phyloP scores from a whole-genome alignment of 257 asterid species.

The Orobanche coerulescens region DNA sequence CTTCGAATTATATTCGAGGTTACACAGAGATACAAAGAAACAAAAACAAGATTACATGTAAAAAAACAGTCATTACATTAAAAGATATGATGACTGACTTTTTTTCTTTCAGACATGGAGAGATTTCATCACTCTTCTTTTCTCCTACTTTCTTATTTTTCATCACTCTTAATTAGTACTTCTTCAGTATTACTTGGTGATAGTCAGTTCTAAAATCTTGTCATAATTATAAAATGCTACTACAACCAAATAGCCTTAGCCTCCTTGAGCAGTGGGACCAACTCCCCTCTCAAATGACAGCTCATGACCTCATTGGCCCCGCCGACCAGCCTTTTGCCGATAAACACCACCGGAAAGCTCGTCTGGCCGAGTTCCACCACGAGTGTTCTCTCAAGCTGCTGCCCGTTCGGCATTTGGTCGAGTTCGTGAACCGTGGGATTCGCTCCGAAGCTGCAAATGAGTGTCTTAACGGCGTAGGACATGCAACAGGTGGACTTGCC shows the following conservation, averaged over 20 bases:
- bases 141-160: neutral
- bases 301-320: slow-evolving; percentile 12
- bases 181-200: neutral
- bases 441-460: neutral
- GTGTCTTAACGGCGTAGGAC: slow-evolving; percentile 1
- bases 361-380: neutral
- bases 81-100: slow-evolving; percentile 20
- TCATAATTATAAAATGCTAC: slow-evolving; percentile 25
- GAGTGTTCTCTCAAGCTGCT: neutral
- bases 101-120: neutral
- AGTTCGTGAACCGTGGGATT: neutral
- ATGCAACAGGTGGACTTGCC: slow-evolving; percentile 4
- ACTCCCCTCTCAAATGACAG: neutral
- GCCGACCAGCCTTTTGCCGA: neutral
- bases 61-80: slow-evolving; percentile 17
- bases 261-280: slow-evolving; percentile 1
- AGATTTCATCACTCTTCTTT: neutral
- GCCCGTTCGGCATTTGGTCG: slow-evolving; percentile 7
- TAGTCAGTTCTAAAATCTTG: slow-evolving; percentile 66
- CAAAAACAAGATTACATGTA: slow-evolving; percentile 19
- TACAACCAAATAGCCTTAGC: neutral
- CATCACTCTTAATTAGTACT: neutral
- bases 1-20: neutral
- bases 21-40: neutral
- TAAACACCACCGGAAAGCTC: neutral